A percentile compares a stretch with the other conserved stretches of the same genome.
phyloP scores from a whole-genome alignment of 176 grass and related monocot species.

The Avena insularis region DNA sequence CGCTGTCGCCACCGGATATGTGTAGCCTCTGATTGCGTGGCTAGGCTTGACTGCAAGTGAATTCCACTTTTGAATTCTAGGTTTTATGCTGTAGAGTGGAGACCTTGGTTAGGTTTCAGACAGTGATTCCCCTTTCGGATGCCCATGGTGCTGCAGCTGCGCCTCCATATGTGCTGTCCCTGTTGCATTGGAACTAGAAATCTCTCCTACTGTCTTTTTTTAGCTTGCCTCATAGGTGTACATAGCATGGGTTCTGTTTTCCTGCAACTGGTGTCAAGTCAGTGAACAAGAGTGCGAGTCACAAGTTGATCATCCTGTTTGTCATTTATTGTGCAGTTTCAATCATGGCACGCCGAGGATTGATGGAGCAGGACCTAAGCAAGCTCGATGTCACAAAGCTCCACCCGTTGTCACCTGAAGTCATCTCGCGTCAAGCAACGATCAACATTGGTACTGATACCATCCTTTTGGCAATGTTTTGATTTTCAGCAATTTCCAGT shows the following conservation, averaged over 20 bases:
- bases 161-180: neutral
- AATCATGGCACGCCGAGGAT: constrained; percentile 56
- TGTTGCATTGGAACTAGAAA: neutral
- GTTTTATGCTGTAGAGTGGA: neutral
- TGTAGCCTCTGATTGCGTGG: neutral
- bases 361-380: constrained; percentile 94
- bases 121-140: neutral
- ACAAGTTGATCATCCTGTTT: neutral
- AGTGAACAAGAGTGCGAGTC: neutral
- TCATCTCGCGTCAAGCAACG: constrained; percentile 86
- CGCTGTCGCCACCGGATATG: neutral
- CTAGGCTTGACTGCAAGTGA: neutral
- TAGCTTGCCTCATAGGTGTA: neutral
- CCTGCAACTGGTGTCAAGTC: neutral
- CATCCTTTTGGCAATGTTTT: neutral
- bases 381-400: constrained; percentile 89
- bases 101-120: neutral
- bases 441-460: constrained; percentile 83
- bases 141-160: neutral
- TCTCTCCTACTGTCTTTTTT: neutral
- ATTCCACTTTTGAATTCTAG: neutral
- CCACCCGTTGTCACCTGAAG: constrained; percentile 78
- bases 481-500: neutral
- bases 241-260: neutral
- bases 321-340: neutral